Base-by-base conservation (phyloP, 441 rosid species). In the Adansonia madagascariensis region DNA sequence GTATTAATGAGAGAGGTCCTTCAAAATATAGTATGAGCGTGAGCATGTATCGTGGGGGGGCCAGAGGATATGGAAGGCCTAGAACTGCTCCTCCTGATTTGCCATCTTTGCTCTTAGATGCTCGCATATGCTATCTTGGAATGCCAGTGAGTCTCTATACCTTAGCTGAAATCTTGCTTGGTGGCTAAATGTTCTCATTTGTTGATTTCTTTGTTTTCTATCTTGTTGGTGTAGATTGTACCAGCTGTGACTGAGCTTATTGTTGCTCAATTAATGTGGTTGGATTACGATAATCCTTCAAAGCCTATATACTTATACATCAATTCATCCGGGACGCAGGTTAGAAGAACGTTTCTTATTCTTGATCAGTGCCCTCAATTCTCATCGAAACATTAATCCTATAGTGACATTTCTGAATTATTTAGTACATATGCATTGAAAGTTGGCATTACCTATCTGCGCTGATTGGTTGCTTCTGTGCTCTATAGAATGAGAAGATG, bases 261-360 rank as follows among this genome's bases (percentile, higher is more conserved):
- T 18, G 86, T 95, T 78, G 94, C 94, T 68, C 91, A 95, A 74
- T 85, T 95, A 73, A 88, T 95, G 92, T 95, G 81, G 85, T 84
- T 95, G 86, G 96, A 91, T 80, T 92, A 84, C 78, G 89, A 84
- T 61, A 87, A 88, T 84, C 77, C 90, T 50, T 70, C 91, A 20
- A 92, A 90, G 81, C 97, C 99, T 75, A 87, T 95, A 65, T 93
- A 91, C 81, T 63, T 95, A 1, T 93, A 93, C 82, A 91, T 95
- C 57, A 92, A 95, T 82, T 93, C 97, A 14, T 73, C 92, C 3
- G 99, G 99, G 77, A 91, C 97, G 27, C 94, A 89, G 96, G 99
- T 93, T 71, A 71, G 88, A 56, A 12, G 49, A 60, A 81, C 65
- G 18, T 46, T 55, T 68, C 71, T 50, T 52, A 49, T 67, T 63